These are phyloP conservation scores for Daucus carota DNA, from an alignment of 129 eudicot species.

Conservation along the genomic window DH1_v3.0 NC_030385.2:44440501-44441000, in stretches of 20 bases:
- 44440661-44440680: constrained; percentile 30
- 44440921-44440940: not conserved
- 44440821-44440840: not conserved
- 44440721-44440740: constrained; percentile 33
- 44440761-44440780: constrained; percentile 42
- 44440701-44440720: constrained; percentile 21
- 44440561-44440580: constrained; percentile 28
- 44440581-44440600: constrained; percentile 40
- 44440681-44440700: constrained; percentile 31
- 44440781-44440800: constrained; percentile 3
- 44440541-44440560: constrained; percentile 22
- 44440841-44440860: constrained; percentile 23
- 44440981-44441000: constrained; percentile 24
- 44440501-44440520: constrained; percentile 34
- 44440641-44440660: constrained; percentile 61
- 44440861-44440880: constrained; percentile 19
- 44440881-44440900: not conserved
- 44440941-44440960: not conserved
- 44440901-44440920: not conserved
- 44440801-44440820: not conserved
- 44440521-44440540: constrained; percentile 32
- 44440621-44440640: constrained; percentile 41
- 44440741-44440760: constrained; percentile 33
- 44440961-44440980: not conserved
- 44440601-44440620: constrained; percentile 25